phyloP scores from a whole-genome alignment of 1,284 basidiomycete genomes.

The Ustilago lituana region DNA sequence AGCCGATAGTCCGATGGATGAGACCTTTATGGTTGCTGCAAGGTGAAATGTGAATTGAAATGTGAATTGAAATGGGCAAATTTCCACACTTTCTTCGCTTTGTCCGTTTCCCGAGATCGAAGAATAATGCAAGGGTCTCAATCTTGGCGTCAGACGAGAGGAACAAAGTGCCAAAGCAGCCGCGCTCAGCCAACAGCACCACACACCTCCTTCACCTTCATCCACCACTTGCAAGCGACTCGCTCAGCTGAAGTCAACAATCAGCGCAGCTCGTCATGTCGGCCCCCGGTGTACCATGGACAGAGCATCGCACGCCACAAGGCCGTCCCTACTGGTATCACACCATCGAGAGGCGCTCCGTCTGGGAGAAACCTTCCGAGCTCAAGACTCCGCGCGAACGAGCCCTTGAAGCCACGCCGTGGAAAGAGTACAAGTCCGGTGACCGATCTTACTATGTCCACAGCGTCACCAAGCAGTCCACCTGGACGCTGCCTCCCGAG shows the following conservation, averaged over 20 bases:
- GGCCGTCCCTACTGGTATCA: slow-evolving; percentile 66
- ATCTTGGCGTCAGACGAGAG: background rate
- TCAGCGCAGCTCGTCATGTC: slow-evolving; percentile 20
- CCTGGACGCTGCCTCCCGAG: slow-evolving; percentile 62
- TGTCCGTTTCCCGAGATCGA: background rate
- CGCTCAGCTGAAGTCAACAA: too few relatives aligned
- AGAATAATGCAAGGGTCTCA: background rate
- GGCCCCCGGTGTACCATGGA: slow-evolving; percentile 29
- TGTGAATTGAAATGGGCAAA: background rate
- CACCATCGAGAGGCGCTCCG: slow-evolving; percentile 54
- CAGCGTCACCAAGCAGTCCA: slow-evolving; percentile 63
- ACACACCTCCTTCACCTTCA: too few relatives aligned
- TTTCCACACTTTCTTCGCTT: background rate
- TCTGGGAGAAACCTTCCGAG: slow-evolving; percentile 66
- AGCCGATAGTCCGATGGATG: background rate
- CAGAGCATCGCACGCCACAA: slow-evolving; percentile 59
- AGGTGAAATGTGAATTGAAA: too few relatives aligned
- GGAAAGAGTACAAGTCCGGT: slow-evolving; percentile 65
- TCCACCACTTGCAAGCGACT: too few relatives aligned
- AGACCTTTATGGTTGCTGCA: too few relatives aligned
- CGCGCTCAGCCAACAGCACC: background rate
- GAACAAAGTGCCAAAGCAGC: background rate
- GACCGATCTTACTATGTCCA: slow-evolving; percentile 66
- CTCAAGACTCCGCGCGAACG: slow-evolving; percentile 63
- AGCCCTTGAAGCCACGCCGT: slow-evolving; percentile 61